Conservation (phyloP, 306 rosid species). For the peach (Prunus persica) region DNA sequence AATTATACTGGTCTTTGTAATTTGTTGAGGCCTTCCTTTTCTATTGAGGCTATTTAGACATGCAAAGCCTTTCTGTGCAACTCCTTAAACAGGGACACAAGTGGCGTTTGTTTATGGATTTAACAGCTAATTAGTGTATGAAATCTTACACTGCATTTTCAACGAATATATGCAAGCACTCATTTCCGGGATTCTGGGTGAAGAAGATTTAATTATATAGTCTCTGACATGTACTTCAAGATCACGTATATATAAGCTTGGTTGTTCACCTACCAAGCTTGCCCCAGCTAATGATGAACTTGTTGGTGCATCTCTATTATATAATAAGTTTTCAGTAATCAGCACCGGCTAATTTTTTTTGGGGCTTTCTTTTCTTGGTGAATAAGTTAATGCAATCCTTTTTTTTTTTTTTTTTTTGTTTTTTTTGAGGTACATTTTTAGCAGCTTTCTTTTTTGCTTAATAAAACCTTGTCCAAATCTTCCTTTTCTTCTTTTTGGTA, state of each 20-base stretch:
- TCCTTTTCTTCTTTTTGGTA: not conserved
- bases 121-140: not conserved
- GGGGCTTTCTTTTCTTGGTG: not conserved
- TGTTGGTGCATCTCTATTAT: not conserved
- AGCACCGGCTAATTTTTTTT: not conserved
- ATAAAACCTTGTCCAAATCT: not conserved
- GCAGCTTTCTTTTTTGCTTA: no score
- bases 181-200: not conserved
- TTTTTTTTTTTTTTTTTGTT: not conserved
- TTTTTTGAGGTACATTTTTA: not conserved
- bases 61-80: not conserved
- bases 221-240: not conserved
- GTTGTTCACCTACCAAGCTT: not conserved
- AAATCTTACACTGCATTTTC: not conserved
- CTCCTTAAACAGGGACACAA: no score
- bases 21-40: not conserved
- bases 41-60: no score
- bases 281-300: not conserved
- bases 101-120: not conserved
- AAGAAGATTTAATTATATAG: not conserved
- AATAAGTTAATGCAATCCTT: not conserved
- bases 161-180: not conserved
- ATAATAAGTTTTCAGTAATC: not conserved
- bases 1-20: not conserved
- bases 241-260: not conserved